Evolutionary conservation across 768 basidiomycete genomes (phyloP), one percentile per base, ranked within the genome.

Genomic region (Kwoniella dendrophila): DNA sequence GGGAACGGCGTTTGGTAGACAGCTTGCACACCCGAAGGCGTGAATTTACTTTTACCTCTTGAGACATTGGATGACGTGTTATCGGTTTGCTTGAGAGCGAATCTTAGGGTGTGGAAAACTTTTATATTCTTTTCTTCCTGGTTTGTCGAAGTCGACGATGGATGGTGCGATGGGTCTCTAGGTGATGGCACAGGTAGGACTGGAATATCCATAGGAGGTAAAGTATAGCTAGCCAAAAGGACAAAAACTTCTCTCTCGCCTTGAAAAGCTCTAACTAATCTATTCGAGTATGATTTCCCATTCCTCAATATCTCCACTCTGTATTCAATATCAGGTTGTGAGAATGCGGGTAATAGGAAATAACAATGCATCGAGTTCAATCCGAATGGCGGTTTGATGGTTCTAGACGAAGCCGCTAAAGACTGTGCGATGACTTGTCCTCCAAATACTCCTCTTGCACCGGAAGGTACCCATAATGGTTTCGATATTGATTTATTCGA

Each of bases 381-480:
- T 1, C 72, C 71, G 11, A 73, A 53, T 12, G 50, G 53, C 7
- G 55, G 11, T 10, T 56, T 40, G 11, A 78, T 45, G 4, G 77
- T 78, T 30, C 57, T 27, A 14, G 64, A 53, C 18, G 75, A 70
- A 26, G 79, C 75, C 10, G 63, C 45, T 22, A 80, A 67, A 5
- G 75, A 73, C 52, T 77, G 75, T 0, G 67, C 78, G 40, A 80
- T 73, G 51, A 80, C 78, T 67, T 80, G 79, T 6, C 79, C 79
- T 27, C 79, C 79, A 49, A 78, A 80, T 1, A 75, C 76, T 1
- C 78, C 78, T 33, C 77, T 63, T 20, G 74, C 74, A 20, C 74
- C 74, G 29, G 59, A 68, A 0, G 74, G 74, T 2, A 66, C 44
- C 74, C 74, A 75, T n/a, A 73, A 62, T 24, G 66, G 56, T 22